Evolutionary conservation across 352 stramenopile genomes (phyloP).

Genomic region (Phytopythium litorale): DNA sequence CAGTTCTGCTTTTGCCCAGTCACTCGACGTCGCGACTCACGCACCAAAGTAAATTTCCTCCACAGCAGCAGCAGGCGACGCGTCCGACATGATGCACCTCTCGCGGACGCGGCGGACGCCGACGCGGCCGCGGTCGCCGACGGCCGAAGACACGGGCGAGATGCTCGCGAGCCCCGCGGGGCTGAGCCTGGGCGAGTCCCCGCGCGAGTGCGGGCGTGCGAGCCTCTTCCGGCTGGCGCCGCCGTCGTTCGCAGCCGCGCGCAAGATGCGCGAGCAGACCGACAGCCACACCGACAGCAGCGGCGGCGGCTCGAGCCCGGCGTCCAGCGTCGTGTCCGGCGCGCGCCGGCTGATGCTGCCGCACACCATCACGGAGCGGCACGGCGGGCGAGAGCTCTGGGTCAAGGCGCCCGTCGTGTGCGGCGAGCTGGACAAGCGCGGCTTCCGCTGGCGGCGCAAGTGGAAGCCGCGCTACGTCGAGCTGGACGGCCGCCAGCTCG

Average conservation of each 20-base stretch:
- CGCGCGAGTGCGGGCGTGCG: not conserved
- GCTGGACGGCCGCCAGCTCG: conserved; percentile 65
- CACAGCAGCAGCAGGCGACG: no score
- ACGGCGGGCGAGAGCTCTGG: conserved; percentile 66
- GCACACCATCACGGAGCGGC: conserved; percentile 75
- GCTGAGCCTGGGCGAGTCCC: conserved; percentile 8
- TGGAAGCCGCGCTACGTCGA: conserved; percentile 74
- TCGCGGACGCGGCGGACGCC: not conserved
- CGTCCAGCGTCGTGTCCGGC: not conserved
- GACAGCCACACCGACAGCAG: conserved; percentile 7
- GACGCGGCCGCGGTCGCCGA: not conserved
- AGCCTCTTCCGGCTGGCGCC: conserved; percentile 10
- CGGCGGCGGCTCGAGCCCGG: not conserved
- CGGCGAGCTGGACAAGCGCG: conserved; percentile 70
- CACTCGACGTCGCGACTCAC: no score
- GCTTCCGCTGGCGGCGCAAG: conserved; percentile 75
- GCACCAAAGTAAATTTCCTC: no score
- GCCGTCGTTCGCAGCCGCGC: not conserved
- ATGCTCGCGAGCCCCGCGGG: conserved; percentile 3
- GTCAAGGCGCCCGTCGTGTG: conserved; percentile 66
- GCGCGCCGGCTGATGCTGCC: conserved; percentile 30
- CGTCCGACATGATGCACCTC: conserved; percentile 3
- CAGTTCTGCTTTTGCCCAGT: no score
- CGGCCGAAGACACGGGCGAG: not conserved
- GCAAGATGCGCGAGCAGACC: not conserved